Evolutionary conservation across 768 basidiomycete genomes (phyloP).

Genomic region (Pisolithus sp.): DNA sequence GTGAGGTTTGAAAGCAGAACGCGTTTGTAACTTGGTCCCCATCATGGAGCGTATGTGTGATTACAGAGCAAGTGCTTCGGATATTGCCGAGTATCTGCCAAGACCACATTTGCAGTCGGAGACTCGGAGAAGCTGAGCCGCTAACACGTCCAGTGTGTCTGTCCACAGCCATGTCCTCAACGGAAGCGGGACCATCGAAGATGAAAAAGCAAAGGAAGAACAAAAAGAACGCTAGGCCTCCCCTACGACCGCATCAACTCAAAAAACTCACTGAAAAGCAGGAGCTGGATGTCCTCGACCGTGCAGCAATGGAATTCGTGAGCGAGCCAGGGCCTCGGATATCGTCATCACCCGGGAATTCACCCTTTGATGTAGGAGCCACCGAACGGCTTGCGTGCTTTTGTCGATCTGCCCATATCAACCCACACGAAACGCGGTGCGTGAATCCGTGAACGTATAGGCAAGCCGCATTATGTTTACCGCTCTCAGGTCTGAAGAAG

Average conservation of each 20-base stretch:
- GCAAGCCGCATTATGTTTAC: not conserved
- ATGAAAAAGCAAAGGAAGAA: constrained; percentile 7
- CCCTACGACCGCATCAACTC: constrained; percentile 21
- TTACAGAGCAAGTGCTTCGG: too few relatives aligned
- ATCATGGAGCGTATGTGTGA: too few relatives aligned
- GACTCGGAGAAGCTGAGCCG: not conserved
- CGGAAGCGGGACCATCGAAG: constrained; percentile 13
- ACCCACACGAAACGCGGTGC: constrained; percentile 67
- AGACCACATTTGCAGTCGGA: too few relatives aligned
- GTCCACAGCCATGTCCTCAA: constrained; percentile 11
- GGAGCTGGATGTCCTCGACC: constrained; percentile 45
- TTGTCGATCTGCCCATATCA: constrained; percentile 75
- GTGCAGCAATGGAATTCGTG: constrained; percentile 46
- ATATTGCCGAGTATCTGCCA: too few relatives aligned
- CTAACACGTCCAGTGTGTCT: not conserved
- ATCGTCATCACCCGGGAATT: constrained; percentile 7
- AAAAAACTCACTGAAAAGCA: constrained; percentile 45
- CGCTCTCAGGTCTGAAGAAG: constrained; percentile 67
- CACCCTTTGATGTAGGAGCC: constrained; percentile 37
- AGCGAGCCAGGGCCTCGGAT: constrained; percentile 13
- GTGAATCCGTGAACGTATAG: not conserved
- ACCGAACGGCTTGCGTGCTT: constrained; percentile 42
- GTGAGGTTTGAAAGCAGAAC: too few relatives aligned
- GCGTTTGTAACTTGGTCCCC: too few relatives aligned
- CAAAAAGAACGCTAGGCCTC: constrained; percentile 11